Evolutionary conservation across 2,329 filamentous ascomycete species (phyloP).

Genomic region (Fusarium miscanthi): DNA sequence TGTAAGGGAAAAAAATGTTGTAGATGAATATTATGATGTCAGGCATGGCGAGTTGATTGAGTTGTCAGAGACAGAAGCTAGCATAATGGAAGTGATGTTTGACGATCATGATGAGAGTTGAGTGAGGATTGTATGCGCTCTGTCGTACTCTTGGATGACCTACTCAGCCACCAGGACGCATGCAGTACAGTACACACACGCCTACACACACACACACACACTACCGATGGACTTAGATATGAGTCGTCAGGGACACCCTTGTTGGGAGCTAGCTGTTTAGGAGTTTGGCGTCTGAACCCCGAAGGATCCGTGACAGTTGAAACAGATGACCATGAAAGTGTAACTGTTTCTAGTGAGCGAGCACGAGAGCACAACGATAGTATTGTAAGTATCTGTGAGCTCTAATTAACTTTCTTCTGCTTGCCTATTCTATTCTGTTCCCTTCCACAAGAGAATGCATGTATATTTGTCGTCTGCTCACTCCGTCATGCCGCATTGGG

Average conservation of each 20-base stretch:
- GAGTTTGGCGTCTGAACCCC: constrained; percentile 29
- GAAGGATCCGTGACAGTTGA: constrained; percentile 41
- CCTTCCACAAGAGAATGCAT: background rate
- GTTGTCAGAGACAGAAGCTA: constrained; percentile 7
- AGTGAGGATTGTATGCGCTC: background rate
- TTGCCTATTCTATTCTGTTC: background rate
- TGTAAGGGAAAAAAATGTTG: constrained; percentile 30
- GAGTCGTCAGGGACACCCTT: constrained; percentile 27
- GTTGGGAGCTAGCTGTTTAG: constrained; percentile 11
- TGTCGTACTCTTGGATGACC: background rate
- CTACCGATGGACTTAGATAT: constrained; percentile 12
- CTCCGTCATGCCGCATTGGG: constrained; percentile 23
- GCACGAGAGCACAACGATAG: background rate
- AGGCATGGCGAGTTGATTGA: constrained; percentile 13
- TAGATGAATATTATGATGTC: constrained; percentile 38
- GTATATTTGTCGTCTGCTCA: background rate
- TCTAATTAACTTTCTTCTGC: background rate
- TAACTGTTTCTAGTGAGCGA: background rate
- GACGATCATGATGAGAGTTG: constrained; percentile 14
- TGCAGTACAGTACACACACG: background rate
- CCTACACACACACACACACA: constrained; percentile 5
- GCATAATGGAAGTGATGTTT: constrained; percentile 11
- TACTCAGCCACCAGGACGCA: constrained; percentile 33
- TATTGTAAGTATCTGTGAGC: background rate
- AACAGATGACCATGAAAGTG: constrained; percentile 26